phyloP scores from a whole-genome alignment of 805 yeast genomes.

The Ogataea saltuana region DNA sequence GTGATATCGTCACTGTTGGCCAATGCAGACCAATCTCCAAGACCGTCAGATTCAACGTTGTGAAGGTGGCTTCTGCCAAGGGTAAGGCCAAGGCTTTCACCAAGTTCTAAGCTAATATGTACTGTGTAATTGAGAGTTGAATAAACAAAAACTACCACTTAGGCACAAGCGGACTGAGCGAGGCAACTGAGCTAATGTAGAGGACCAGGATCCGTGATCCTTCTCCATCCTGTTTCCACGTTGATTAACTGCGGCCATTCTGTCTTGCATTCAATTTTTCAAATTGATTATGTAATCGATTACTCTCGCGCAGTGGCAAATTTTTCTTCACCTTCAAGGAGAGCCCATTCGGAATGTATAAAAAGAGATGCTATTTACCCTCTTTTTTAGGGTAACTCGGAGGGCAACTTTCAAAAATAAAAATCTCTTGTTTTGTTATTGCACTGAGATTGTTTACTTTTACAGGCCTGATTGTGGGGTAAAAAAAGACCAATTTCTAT shows the following conservation, averaged over 20 bases:
- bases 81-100: slow-evolving; percentile 93
- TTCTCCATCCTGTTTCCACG: too few relatives aligned
- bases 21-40: slow-evolving; percentile 99
- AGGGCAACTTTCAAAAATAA: slow-evolving; percentile 2
- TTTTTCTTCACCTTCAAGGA: slow-evolving; percentile 11
- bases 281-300: too few relatives aligned
- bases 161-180: background rate
- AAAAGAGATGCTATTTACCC: slow-evolving; percentile 12
- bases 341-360: background rate
- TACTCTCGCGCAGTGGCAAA: too few relatives aligned
- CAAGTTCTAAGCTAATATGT: slow-evolving; percentile 71
- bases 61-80: slow-evolving; percentile 87
- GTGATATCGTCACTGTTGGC: slow-evolving; percentile 99
- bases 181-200: too few relatives aligned
- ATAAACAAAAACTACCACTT: slow-evolving; percentile 2
- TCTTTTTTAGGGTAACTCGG: slow-evolving; percentile 22
- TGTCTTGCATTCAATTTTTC: too few relatives aligned
- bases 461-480: slow-evolving; percentile 6
- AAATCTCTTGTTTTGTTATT: background rate
- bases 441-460: slow-evolving; percentile 4
- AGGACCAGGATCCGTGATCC: too few relatives aligned
- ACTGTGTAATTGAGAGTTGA: slow-evolving; percentile 12
- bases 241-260: too few relatives aligned
- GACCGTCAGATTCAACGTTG: slow-evolving; percentile 99
- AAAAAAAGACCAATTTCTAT: background rate